Evolutionary conservation across 192 early-diverging fungal species (phyloP).

Genomic region (Allomyces macrogynus): DNA sequence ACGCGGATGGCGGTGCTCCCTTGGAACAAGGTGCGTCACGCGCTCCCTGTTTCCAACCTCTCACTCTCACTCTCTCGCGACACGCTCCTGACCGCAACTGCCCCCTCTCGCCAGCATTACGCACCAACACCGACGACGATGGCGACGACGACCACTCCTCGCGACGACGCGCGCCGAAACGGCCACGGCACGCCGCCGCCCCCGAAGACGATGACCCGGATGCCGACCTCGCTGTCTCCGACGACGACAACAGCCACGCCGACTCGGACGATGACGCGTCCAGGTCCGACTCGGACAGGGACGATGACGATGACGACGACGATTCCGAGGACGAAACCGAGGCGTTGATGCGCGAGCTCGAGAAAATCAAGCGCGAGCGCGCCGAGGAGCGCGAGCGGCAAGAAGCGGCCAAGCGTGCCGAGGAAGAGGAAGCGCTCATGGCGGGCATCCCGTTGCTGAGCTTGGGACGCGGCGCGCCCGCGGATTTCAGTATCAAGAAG

Average conservation of each 20-base stretch:
- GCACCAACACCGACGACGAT: too few relatives aligned
- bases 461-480: constrained; percentile 13
- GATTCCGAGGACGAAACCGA: constrained; percentile 83
- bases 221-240: background rate
- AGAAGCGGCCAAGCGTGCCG: constrained; percentile 28
- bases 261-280: constrained; percentile 1
- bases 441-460: constrained; percentile 70
- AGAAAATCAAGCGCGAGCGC: constrained; percentile 84
- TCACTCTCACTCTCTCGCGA: too few relatives aligned
- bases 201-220: background rate
- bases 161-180: too few relatives aligned
- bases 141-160: too few relatives aligned
- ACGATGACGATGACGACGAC: constrained; percentile 23
- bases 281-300: constrained; percentile 9
- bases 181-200: too few relatives aligned
- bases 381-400: constrained; percentile 72
- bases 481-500: constrained; percentile 66
- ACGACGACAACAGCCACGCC: constrained; percentile 3
- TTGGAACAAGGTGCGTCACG: too few relatives aligned
- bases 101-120: too few relatives aligned
- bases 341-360: constrained; percentile 55
- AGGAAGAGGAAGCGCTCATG: constrained; percentile 40
- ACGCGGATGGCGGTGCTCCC: constrained; percentile 5
- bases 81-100: too few relatives aligned
- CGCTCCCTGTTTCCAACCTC: too few relatives aligned